Evolutionary conservation across 1,139 yeast species (phyloP).

Genomic region (Pneumocystis oryctolagi): DNA sequence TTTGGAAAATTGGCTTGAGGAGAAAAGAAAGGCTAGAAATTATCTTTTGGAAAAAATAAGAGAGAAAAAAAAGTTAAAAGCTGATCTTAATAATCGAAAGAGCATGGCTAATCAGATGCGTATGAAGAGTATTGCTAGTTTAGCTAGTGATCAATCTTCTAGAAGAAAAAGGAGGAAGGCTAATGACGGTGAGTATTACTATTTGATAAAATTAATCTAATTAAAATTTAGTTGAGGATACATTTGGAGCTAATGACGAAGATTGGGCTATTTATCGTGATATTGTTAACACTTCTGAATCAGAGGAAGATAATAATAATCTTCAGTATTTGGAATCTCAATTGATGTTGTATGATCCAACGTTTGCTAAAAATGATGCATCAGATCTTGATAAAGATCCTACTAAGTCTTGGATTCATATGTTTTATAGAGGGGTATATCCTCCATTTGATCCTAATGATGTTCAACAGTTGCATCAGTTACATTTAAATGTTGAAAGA

Average conservation of each 20-base stretch:
- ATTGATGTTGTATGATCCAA: conserved; percentile 66
- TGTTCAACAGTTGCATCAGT: conserved; percentile 63
- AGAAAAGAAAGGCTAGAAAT: conserved; percentile 49
- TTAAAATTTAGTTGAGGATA: conserved; percentile 71
- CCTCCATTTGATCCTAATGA: conserved; percentile 45
- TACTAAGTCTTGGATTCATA: conserved; percentile 64
- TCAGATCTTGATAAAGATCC: conserved; percentile 74
- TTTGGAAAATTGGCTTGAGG: conserved; percentile 62
- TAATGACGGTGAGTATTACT: conserved; percentile 39
- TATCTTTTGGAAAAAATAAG: conserved; percentile 28
- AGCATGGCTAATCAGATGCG: conserved; percentile 84
- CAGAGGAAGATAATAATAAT: conserved; percentile 54
- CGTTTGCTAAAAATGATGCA: conserved; percentile 66
- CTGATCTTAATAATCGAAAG: conserved; percentile 70
- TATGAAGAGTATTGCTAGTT: conserved; percentile 79
- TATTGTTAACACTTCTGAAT: conserved; percentile 56
- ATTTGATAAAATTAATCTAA: conserved; percentile 3
- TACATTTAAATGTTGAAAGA: conserved; percentile 80
- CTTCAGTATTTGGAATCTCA: conserved; percentile 56
- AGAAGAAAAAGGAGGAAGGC: conserved; percentile 23
- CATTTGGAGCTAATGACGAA: conserved; percentile 89
- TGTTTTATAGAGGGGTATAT: conserved; percentile 79
- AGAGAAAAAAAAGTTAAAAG: conserved; percentile 10
- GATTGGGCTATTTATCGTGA: conserved; percentile 91
- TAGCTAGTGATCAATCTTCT: conserved; percentile 55